phyloP scores from a whole-genome alignment of 2,329 filamentous ascomycete species.

The Alternaria hordeiaustralica region DNA sequence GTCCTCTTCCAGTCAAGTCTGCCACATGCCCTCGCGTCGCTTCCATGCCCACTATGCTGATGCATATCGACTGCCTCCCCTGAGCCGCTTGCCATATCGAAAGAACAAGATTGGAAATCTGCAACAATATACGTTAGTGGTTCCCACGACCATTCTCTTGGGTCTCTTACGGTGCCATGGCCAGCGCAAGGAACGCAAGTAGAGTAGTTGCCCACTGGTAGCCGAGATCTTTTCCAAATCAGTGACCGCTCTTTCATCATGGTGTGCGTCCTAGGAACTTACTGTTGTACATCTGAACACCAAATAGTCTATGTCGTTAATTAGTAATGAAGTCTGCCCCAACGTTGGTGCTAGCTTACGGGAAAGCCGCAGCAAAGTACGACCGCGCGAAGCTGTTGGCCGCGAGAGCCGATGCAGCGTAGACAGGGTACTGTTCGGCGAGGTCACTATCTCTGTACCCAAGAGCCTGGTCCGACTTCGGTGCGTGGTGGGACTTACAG shows the following conservation, averaged over 20 bases:
- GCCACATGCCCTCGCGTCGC: conserved; percentile 14
- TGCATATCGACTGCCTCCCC: conserved; percentile 56
- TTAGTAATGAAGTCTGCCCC: conserved; percentile 6
- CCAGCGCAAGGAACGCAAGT: conserved; percentile 57
- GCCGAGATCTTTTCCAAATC: conserved; percentile 50
- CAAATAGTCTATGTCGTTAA: conserved; percentile 38
- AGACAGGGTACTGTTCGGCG: conserved; percentile 54
- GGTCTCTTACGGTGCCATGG: conserved; percentile 54
- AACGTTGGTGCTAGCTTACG: conserved; percentile 29
- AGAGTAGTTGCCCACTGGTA: conserved; percentile 59
- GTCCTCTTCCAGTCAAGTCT: conserved; percentile 20
- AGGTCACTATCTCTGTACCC: conserved; percentile 29
- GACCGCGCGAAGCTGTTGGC: conserved; percentile 59
- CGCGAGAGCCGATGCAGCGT: conserved; percentile 58
- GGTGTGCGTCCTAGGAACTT: conserved; percentile 42
- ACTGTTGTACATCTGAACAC: conserved; percentile 61
- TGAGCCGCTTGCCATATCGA: conserved; percentile 57
- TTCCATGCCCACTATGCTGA: conserved; percentile 37
- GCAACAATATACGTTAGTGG: conserved; percentile 43
- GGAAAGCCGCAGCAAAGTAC: conserved; percentile 57
- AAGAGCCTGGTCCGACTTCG: conserved; percentile 29
- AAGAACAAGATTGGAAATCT: conserved; percentile 57
- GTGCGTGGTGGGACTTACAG: conserved; percentile 45
- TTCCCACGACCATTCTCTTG: conserved; percentile 32
- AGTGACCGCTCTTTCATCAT: conserved; percentile 55